Percentiles rank a stretch among this genome's conserved stretches.
Conservation (phyloP, 2,329 filamentous ascomycete genomes). For the Plenodomus tracheiphilus region DNA sequence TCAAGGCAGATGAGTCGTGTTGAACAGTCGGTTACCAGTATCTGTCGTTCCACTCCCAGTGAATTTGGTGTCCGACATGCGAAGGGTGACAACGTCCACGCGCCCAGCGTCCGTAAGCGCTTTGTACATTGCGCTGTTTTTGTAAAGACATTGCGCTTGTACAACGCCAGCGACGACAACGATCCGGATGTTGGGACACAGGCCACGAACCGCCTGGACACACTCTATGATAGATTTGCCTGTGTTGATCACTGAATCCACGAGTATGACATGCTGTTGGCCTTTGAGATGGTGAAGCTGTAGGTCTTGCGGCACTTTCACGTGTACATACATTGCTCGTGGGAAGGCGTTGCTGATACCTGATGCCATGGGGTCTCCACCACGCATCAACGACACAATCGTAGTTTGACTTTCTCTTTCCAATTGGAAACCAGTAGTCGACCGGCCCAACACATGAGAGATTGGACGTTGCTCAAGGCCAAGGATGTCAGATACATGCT, state of each 20-base stretch:
- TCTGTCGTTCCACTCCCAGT: conserved; percentile 58
- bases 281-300: conserved; percentile 44
- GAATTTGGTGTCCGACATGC: conserved; percentile 61
- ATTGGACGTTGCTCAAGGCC: conserved; percentile 57
- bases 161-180: conserved; percentile 61
- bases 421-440: conserved; percentile 28
- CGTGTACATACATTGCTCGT: conserved; percentile 57
- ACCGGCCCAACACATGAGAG: conserved; percentile 39
- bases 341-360: conserved; percentile 61
- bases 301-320: conserved; percentile 49
- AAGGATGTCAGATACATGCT: conserved; percentile 53
- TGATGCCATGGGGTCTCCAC: conserved; percentile 64
- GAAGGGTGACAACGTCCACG: conserved; percentile 53
- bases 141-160: conserved; percentile 44
- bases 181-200: conserved; percentile 50
- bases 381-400: conserved; percentile 66
- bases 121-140: neutral
- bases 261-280: conserved; percentile 53
- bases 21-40: conserved; percentile 64
- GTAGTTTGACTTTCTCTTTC: conserved; percentile 52
- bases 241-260: conserved; percentile 65
- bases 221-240: conserved; percentile 53
- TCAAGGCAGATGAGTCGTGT: conserved; percentile 54
- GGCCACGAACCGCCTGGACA: conserved; percentile 42
- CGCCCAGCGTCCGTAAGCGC: conserved; percentile 2